Evolutionary conservation across 1,284 basidiomycete species (phyloP).

Genomic region (Inonotus obliquus): DNA sequence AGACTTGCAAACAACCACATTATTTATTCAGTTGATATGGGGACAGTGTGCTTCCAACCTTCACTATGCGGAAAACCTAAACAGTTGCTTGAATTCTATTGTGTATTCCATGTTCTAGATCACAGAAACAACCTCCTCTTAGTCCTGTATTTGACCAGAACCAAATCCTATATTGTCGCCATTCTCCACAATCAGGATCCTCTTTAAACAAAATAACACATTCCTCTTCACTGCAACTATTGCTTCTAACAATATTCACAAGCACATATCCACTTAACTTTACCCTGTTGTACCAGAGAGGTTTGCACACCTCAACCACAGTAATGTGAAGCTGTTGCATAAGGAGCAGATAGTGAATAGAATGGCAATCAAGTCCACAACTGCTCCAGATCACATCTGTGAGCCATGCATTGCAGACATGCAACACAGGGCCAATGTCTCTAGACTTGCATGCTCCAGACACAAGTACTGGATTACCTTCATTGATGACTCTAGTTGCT

Average conservation of each 20-base stretch:
- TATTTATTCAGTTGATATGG: neutral
- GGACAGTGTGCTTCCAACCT: neutral
- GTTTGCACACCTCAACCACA: neutral
- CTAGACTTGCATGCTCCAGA: too few relatives aligned
- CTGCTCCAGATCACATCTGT: conserved; percentile 8
- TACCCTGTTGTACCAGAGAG: neutral
- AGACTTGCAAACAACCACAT: neutral
- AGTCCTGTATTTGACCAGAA: conserved; percentile 29
- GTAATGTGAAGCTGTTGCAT: neutral
- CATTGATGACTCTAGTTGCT: too few relatives aligned
- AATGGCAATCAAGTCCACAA: conserved; percentile 15
- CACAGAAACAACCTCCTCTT: neutral
- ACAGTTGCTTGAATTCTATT: conserved; percentile 25
- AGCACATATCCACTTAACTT: neutral
- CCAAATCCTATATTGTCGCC: conserved; percentile 17
- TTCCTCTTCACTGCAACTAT: conserved; percentile 19
- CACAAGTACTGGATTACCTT: too few relatives aligned
- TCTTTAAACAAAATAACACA: conserved; percentile 13
- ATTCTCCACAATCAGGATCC: neutral
- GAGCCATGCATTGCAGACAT: too few relatives aligned
- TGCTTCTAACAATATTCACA: conserved; percentile 9
- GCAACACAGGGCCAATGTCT: too few relatives aligned
- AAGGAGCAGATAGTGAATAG: conserved; percentile 16
- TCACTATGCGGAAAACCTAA: conserved; percentile 18
- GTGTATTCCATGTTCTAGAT: conserved; percentile 29